Base-by-base conservation (phyloP, 2,329 filamentous ascomycete species). In the Xylaria sp. region DNA sequence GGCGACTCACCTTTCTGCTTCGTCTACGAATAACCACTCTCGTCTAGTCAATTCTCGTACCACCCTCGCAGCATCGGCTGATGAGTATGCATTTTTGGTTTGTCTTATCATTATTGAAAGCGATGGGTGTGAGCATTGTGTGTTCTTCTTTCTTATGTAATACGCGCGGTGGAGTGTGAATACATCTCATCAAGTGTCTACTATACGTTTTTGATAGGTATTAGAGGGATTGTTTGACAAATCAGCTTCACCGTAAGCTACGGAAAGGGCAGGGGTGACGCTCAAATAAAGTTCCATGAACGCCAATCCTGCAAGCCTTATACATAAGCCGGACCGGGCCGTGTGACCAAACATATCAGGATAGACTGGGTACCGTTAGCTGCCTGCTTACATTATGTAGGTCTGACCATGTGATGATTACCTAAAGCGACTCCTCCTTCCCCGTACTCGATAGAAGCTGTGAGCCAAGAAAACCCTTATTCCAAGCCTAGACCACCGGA, bases 1-100 rank as follows among this genome's bases (percentile, higher is more conserved):
- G 80, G 76, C 13, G 81, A 78, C 0, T 68, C 73, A 6, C 81
- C 81, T 4, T 79, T 83, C 58, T 85, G 83, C 63, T 84, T 84
- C 68, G 77, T 84, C 30, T 84, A 85, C 59, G 72, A 79, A 61
- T 81, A 45, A 48, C 18, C 20, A 2, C 7, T 2, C 12, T 34
- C 18, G 30, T 9, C 8, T 9, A 3, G 23, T 6, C 3, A 18
- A 46, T 12, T 18, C 10, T 28, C 13, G 18, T 23, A 10, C 25
- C 13, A 10, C 25, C 13, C n/a, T n/a, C 7, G 7, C 3, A 32
- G 20, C 13, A 3, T 46, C 13, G 30, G 25, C 10, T 6, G 25
- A 25, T 39, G 4, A 8, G 7, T 25, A 10, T 41, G 7, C 12
- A 4, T 41, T 30, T 41, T 30, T 39, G 10, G 15, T 28, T 30